These are phyloP conservation scores for Scutellaria minor DNA, from an alignment of 257 asterid genomes.

Conservation along the genomic window DNA sequence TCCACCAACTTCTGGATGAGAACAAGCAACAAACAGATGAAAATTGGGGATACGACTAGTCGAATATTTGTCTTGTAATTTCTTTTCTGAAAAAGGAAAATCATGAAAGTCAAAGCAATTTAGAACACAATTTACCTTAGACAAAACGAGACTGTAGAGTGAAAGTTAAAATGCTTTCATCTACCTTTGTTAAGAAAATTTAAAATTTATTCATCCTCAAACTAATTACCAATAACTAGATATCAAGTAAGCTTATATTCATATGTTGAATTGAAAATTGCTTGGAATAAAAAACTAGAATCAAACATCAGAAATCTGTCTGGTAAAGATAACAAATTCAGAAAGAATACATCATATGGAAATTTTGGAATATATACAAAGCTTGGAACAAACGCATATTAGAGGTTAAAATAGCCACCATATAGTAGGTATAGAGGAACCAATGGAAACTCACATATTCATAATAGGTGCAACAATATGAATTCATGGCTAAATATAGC, in stretches of 20 bases:
- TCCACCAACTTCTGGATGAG: conserved; percentile 73
- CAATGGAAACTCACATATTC: neutral
- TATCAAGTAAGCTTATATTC: neutral
- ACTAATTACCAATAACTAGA: neutral
- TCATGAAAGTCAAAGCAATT: conserved; percentile 26
- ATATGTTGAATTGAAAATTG: neutral
- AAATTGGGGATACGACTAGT: conserved; percentile 62
- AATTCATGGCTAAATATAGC: no score
- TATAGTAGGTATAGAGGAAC: no score
- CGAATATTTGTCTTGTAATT: conserved; percentile 63
- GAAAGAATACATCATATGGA: neutral
- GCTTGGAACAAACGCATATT: neutral
- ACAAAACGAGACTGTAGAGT: neutral
- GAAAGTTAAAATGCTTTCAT: neutral
- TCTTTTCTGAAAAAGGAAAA: conserved; percentile 66
- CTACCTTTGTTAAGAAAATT: neutral
- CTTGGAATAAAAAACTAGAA: neutral
- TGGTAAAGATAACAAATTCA: neutral
- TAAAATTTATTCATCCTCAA: conserved; percentile 14
- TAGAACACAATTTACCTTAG: conserved; percentile 2
- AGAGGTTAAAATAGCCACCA: neutral
- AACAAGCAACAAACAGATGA: conserved; percentile 72
- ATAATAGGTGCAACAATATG: neutral
- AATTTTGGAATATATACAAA: neutral
- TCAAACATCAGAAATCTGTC: conserved; percentile 1